Percentiles rank a stretch among this genome's conserved stretches.
phyloP scores from a whole-genome alignment of 176 grass and related monocot species.

The Cocos nucifera region DNA sequence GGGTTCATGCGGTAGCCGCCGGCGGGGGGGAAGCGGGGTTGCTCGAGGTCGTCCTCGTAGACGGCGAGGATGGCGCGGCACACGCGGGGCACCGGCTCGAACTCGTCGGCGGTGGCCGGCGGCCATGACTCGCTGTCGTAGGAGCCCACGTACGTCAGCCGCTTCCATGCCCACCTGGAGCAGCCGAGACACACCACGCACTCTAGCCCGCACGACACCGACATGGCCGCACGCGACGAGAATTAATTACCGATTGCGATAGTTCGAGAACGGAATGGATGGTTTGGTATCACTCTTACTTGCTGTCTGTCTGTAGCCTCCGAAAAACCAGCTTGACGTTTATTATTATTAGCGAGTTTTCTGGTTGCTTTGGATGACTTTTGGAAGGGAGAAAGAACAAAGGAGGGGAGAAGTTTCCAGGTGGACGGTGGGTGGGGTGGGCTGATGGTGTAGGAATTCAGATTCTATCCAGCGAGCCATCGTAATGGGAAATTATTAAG shows the following conservation, averaged over 20 bases:
- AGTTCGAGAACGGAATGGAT: neutral
- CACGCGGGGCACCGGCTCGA: constrained; percentile 74
- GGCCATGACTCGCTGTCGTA: constrained; percentile 99
- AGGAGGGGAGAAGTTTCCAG: too few relatives aligned
- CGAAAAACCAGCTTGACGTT: too few relatives aligned
- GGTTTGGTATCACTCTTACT: neutral
- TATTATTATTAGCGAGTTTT: too few relatives aligned
- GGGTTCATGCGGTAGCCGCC: constrained; percentile 35
- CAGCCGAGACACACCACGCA: constrained; percentile 83
- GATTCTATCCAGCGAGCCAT: too few relatives aligned
- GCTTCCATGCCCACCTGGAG: constrained; percentile 88
- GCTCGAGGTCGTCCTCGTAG: constrained; percentile 50
- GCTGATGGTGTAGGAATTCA: too few relatives aligned
- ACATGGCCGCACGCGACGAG: constrained; percentile 30
- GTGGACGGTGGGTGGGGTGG: too few relatives aligned
- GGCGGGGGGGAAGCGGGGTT: constrained; percentile 44
- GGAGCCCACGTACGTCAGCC: constrained; percentile 79
- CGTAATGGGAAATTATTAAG: too few relatives aligned
- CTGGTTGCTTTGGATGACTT: too few relatives aligned
- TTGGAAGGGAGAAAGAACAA: too few relatives aligned
- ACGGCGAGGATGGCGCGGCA: constrained; percentile 70
- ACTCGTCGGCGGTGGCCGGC: constrained; percentile 36
- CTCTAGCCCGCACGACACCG: constrained; percentile 85
- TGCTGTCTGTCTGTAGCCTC: too few relatives aligned
- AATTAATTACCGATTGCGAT: neutral